These are phyloP conservation scores for Aspergillus sclerotialis DNA, from an alignment of 2,329 filamentous ascomycete species.

Conservation along the genomic window DNA sequence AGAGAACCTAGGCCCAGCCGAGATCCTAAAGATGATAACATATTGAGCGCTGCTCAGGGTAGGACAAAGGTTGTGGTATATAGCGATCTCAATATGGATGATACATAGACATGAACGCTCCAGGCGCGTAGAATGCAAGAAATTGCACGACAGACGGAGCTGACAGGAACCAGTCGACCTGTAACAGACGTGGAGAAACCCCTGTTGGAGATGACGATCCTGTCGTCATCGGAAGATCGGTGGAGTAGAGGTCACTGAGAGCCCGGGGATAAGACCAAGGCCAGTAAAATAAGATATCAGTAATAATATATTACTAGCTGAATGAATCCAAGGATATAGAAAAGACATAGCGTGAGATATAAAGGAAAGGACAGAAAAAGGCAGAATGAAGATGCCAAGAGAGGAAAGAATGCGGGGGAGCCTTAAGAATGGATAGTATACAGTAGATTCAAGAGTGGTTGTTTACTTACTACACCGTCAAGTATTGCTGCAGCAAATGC, in stretches of 20 bases:
- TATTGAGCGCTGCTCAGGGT: not conserved
- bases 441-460: too few species aligned
- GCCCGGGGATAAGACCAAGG: too few species aligned
- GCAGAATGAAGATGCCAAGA: not conserved
- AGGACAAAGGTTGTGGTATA: not conserved
- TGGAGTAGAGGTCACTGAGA: too few species aligned
- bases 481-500: too few species aligned
- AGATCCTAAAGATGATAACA: not conserved
- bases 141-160: not conserved
- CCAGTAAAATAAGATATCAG: not conserved
- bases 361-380: not conserved
- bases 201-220: not conserved
- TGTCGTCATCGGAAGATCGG: not conserved
- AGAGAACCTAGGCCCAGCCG: slow-evolving; percentile 16
- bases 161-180: not conserved
- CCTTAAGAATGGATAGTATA: too few species aligned
- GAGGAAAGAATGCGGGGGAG: slow-evolving; percentile 3
- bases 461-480: too few species aligned
- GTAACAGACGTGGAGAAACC: not conserved
- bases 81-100: not conserved
- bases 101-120: not conserved
- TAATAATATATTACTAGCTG: too few species aligned
- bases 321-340: not conserved
- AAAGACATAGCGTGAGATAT: not conserved
- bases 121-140: not conserved